These are phyloP conservation scores for Scolecobasidium constrictum DNA, from an alignment of 2,329 filamentous ascomycete species.

Conservation along the genomic window DNA sequence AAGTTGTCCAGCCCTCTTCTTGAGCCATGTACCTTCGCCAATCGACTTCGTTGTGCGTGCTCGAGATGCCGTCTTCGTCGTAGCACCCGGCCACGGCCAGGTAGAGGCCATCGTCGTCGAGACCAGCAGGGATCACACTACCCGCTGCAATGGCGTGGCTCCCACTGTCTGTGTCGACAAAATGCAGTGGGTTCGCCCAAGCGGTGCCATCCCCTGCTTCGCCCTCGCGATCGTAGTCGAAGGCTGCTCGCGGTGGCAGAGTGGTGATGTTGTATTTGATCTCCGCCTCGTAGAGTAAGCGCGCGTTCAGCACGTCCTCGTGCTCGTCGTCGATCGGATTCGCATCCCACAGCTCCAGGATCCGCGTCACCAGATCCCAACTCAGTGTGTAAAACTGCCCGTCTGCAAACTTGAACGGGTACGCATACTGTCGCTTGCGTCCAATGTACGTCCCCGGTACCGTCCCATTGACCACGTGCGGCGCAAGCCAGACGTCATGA, in stretches of 20 bases:
- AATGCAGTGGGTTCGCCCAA: slow-evolving; percentile 1
- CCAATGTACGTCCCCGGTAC: neutral
- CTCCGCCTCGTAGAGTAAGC: slow-evolving; percentile 2
- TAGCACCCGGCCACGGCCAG: slow-evolving; percentile 9
- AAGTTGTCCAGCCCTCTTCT: too few species aligned
- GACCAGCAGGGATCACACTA: slow-evolving; percentile 4
- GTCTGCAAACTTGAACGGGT: slow-evolving; percentile 14
- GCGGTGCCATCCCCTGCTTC: slow-evolving; percentile 2
- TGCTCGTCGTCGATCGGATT: slow-evolving; percentile 5
- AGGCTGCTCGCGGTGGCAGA: neutral
- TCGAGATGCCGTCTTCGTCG: slow-evolving; percentile 4
- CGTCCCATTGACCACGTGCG: slow-evolving; percentile 3
- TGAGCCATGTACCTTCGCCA: neutral
- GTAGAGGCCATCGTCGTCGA: slow-evolving; percentile 8
- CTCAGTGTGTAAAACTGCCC: slow-evolving; percentile 25
- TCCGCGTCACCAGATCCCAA: slow-evolving; percentile 22
- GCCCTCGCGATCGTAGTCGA: slow-evolving; percentile 4
- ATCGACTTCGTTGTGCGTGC: neutral
- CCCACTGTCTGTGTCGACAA: neutral
- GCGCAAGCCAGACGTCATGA: slow-evolving; percentile 20
- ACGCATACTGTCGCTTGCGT: slow-evolving; percentile 13
- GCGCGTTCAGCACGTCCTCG: slow-evolving; percentile 6
- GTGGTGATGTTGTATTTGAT: neutral
- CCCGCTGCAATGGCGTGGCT: slow-evolving; percentile 2
- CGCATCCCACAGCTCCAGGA: slow-evolving; percentile 17